phyloP scores from a whole-genome alignment of 257 asterid species.

The Knoxia roxburghii region DNA sequence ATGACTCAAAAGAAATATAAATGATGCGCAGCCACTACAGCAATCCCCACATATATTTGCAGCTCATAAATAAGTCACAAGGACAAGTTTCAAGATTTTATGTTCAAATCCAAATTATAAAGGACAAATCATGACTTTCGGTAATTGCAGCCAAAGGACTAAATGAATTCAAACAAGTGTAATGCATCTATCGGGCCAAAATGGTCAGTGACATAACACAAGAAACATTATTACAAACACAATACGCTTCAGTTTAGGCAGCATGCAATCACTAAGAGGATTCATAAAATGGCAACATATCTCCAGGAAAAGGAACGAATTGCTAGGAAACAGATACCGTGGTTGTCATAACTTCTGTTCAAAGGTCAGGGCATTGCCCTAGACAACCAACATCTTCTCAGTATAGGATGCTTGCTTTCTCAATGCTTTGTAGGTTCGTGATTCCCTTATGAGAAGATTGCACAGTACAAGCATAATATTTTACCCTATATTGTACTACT shows the following conservation, averaged over 20 bases:
- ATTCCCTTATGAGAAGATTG: neutral
- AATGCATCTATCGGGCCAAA: neutral
- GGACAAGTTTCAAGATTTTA: neutral
- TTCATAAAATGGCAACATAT: neutral
- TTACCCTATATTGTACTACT: neutral
- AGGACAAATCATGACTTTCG: neutral
- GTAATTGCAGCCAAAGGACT: neutral
- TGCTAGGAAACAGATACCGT: neutral
- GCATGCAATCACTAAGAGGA: neutral
- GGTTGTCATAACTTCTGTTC: neutral
- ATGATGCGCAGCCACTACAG: neutral
- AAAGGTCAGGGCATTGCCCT: neutral
- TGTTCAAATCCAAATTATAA: neutral
- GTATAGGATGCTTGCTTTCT: neutral
- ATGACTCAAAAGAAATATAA: neutral
- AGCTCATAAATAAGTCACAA: neutral
- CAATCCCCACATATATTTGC: neutral
- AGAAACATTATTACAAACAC: neutral
- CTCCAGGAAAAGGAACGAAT: neutral
- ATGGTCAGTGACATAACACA: no score
- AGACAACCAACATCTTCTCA: neutral
- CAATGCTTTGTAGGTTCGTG: neutral
- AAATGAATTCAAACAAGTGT: neutral
- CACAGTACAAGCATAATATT: neutral
- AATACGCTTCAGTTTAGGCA: neutral